Evolutionary conservation across 805 yeast genomes (phyloP).

Genomic region (Wickerhamomyces subpelliculosus): DNA sequence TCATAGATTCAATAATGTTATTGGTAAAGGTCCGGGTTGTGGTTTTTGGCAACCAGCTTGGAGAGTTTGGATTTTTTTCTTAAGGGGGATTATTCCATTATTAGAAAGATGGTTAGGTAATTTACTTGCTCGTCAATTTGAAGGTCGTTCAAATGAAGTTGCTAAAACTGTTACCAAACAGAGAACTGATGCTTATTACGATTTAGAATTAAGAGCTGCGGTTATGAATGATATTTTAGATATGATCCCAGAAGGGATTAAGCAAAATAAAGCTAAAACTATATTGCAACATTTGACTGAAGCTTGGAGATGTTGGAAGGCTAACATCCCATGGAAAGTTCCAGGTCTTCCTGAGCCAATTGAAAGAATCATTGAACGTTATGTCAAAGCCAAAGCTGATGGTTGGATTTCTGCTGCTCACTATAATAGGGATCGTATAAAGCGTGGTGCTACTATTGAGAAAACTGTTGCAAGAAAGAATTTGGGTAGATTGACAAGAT

Average conservation of each 20-base stretch:
- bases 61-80: constrained; percentile 91
- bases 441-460: constrained; percentile 87
- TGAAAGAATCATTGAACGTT: constrained; percentile 77
- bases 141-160: constrained; percentile 89
- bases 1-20: constrained; percentile 70
- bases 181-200: constrained; percentile 91
- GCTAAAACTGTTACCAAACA: constrained; percentile 95
- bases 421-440: constrained; percentile 81
- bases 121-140: constrained; percentile 85
- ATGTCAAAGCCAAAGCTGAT: constrained; percentile 91
- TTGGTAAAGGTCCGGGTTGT: constrained; percentile 97
- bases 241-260: constrained; percentile 93
- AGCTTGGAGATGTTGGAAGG: constrained; percentile 99
- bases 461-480: constrained; percentile 93
- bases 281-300: constrained; percentile 91
- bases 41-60: constrained; percentile 99
- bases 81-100: constrained; percentile 87
- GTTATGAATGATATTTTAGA: constrained; percentile 95
- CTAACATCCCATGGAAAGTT: constrained; percentile 96
- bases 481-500: constrained; percentile 80
- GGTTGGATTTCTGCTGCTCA: constrained; percentile 96
- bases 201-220: constrained; percentile 84
- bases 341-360: constrained; percentile 94
- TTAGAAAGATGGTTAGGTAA: constrained; percentile 95
- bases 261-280: constrained; percentile 79